A percentile compares a stretch with the other conserved stretches of the same genome.
Evolutionary conservation across 2,329 filamentous ascomycete genomes (phyloP).

Genomic region (Magnaporthales sp.): DNA sequence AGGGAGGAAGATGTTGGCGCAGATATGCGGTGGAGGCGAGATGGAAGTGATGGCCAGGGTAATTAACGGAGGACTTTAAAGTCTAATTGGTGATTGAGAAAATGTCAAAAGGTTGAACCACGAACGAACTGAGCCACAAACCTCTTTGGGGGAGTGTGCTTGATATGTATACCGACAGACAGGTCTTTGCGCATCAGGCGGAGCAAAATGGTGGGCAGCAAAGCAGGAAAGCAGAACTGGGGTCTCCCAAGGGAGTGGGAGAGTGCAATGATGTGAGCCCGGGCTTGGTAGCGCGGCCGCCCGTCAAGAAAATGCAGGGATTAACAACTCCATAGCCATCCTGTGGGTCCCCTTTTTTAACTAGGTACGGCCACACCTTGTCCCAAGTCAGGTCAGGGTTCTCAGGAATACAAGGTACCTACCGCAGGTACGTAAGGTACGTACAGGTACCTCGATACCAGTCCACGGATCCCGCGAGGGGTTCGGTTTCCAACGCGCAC

Average conservation of each 20-base stretch:
- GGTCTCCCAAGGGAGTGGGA: background rate
- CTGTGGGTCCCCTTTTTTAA: background rate
- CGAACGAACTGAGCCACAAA: background rate
- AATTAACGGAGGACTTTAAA: too few species aligned
- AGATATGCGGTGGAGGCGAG: background rate
- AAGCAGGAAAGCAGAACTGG: background rate
- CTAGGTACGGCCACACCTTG: background rate
- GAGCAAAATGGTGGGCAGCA: background rate
- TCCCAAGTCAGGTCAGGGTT: background rate
- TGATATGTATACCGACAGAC: background rate
- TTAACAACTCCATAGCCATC: background rate
- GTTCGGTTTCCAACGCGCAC: background rate
- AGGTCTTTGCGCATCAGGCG: background rate
- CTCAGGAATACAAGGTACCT: too few species aligned
- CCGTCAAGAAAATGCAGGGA: background rate
- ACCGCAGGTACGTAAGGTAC: too few species aligned
- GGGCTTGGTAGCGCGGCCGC: background rate
- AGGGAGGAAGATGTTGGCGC: background rate
- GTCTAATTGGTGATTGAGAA: background rate
- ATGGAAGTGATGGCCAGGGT: too few species aligned
- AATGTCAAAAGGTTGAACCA: background rate
- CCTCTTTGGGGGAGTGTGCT: background rate
- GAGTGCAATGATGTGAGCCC: background rate
- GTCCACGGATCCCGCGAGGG: background rate
- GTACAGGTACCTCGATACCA: background rate